Conservation (phyloP, 495 filamentous ascomycete species). For the Viridothelium virens region DNA sequence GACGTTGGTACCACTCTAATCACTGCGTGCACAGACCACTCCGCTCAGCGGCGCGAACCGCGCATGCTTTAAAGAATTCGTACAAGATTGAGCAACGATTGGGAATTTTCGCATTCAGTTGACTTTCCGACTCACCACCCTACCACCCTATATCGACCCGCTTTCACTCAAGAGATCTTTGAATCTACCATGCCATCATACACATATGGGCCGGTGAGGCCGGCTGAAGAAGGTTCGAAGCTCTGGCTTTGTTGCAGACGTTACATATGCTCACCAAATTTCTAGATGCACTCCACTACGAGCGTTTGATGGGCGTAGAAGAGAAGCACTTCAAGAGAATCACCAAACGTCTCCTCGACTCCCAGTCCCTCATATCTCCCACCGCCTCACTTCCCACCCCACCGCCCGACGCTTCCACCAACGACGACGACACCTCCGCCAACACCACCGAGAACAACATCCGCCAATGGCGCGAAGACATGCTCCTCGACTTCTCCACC, state of each 20-base stretch:
- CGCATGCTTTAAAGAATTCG: neutral
- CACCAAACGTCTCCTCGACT: slow-evolving; percentile 64
- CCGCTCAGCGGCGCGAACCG: neutral
- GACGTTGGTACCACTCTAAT: neutral
- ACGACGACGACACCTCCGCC: slow-evolving; percentile 34
- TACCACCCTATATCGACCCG: too few species aligned
- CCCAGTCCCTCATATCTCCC: slow-evolving; percentile 51
- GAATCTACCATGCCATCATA: neutral
- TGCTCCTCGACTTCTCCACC: slow-evolving; percentile 80
- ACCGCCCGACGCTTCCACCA: slow-evolving; percentile 49
- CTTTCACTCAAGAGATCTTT: neutral
- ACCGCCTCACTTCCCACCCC: slow-evolving; percentile 58
- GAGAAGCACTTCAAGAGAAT: slow-evolving; percentile 89
- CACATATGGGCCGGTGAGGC: neutral
- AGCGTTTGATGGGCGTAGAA: slow-evolving; percentile 83
- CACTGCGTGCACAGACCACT: neutral
- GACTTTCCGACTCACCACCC: too few species aligned
- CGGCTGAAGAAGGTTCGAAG: neutral
- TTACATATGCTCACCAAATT: neutral
- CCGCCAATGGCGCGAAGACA: slow-evolving; percentile 65
- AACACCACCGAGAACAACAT: slow-evolving; percentile 45
- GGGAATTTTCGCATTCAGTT: too few species aligned
- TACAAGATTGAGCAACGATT: too few species aligned
- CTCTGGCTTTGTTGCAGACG: neutral
- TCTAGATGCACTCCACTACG: slow-evolving; percentile 77